Base-by-base conservation (phyloP, 306 rosid species). In the Gynostemma pentaphyllum region DNA sequence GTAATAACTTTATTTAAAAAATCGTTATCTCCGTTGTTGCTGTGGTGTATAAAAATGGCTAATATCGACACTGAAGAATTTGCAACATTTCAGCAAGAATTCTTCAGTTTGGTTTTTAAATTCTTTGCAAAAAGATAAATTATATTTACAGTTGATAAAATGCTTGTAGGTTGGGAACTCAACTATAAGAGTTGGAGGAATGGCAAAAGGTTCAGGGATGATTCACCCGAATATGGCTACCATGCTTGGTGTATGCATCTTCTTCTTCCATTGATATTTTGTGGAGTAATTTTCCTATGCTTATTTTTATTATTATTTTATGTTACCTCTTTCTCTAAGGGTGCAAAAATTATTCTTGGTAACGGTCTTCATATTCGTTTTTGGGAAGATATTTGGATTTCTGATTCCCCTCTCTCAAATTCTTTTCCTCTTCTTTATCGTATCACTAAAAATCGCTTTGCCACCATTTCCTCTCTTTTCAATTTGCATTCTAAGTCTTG, bases 211-310 rank as follows among this genome's bases (percentile, higher is more conserved):
- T 66, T 92, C 96, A 21, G 99, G 99, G 67, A 92, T 92, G 99
- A 92, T 92, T 78, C 99, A 92, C 74, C 99, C 96, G 70, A 86
- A 88, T 75, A 92, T 92, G 98, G 98, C 96, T 72, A 88, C 96
- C 73, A 69, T 92, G 96, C 95, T 92, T 27, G 98, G 96, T 56
- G 98, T 88, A 82, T 50, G 87, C 69, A 68, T 75, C 62, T 68
- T 70, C 56, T 55, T 71, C 53, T 55, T 68, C 56, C 70, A 65
- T 68, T 30, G 52, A 46, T 5, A 23, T 26, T 16, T 65, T 2
- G 1, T 1, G 1, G 42, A 19, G 57, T 47, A 30, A 36, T 27
- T 18, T 18, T 50, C 19, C 21, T 45, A 14, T 9, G 54, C 12
- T 64, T 46, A 1, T 23, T 46, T 18, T 30, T 6, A 65, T 42